A percentile compares a stretch with the other conserved stretches of the same genome.
Evolutionary conservation across 768 basidiomycete species (phyloP).

Genomic region (Podaxis sp.): DNA sequence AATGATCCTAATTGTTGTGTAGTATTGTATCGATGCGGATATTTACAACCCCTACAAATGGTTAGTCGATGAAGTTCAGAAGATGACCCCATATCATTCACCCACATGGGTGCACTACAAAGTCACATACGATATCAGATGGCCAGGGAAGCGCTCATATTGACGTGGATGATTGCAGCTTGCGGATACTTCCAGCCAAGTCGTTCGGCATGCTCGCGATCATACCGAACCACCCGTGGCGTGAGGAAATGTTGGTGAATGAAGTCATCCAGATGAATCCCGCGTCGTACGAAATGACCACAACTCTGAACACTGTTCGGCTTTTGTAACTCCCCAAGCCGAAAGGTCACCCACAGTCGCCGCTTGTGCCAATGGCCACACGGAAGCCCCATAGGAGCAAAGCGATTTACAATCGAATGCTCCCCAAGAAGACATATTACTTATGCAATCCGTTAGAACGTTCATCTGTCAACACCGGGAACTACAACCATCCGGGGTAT

Average conservation of each 20-base stretch:
- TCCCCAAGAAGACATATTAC: not conserved
- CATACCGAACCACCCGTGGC: no score
- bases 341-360: not conserved
- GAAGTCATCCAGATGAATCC: no score
- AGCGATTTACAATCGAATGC: not conserved
- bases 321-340: no score
- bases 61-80: not conserved
- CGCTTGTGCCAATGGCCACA: not conserved
- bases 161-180: not conserved
- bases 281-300: no score
- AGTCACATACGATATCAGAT: not conserved
- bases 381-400: not conserved
- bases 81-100: not conserved
- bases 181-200: no score
- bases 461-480: not conserved
- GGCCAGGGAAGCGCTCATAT: not conserved
- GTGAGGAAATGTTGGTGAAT: no score
- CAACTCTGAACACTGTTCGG: no score
- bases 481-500: no score
- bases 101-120: not conserved
- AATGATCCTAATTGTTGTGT: not conserved
- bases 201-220: no score
- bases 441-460: not conserved
- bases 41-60: not conserved
- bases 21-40: not conserved